Conservation (phyloP, 2,329 filamentous ascomycete genomes). For the Aspergillus udagawae region DNA sequence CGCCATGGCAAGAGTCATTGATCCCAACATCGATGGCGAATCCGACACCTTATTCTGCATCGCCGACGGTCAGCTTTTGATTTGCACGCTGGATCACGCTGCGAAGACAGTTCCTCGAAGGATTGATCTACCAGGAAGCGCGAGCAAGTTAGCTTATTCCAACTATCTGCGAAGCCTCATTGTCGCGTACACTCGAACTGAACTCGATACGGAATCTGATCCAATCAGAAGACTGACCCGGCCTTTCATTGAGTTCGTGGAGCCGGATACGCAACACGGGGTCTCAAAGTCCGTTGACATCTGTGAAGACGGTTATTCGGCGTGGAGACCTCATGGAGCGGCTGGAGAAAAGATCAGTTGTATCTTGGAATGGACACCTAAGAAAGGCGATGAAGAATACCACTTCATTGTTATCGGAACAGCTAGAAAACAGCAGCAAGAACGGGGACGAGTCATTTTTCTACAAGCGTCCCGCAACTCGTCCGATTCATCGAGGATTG, state of each 20-base stretch:
- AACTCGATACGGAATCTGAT: slow-evolving; percentile 21
- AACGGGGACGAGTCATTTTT: slow-evolving; percentile 37
- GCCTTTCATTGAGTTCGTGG: slow-evolving; percentile 37
- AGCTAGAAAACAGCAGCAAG: slow-evolving; percentile 23
- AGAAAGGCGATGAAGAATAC: slow-evolving; percentile 32
- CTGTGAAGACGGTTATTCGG: slow-evolving; percentile 7
- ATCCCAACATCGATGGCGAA: slow-evolving; percentile 22
- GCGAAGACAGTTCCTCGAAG: slow-evolving; percentile 39
- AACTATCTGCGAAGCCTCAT: slow-evolving; percentile 45
- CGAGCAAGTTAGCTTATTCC: slow-evolving; percentile 44
- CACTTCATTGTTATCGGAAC: slow-evolving; percentile 42
- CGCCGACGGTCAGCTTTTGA: slow-evolving; percentile 45
- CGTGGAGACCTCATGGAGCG: slow-evolving; percentile 28
- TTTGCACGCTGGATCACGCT: slow-evolving; percentile 44
- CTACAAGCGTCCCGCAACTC: slow-evolving; percentile 30
- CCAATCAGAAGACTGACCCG: slow-evolving; percentile 30
- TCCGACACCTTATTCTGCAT: slow-evolving; percentile 47
- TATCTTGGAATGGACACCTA: slow-evolving; percentile 40
- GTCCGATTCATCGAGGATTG: slow-evolving; percentile 23
- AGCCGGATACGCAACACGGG: slow-evolving; percentile 30
- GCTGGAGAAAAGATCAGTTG: slow-evolving; percentile 40
- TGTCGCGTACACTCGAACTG: slow-evolving; percentile 41
- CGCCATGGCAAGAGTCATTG: slow-evolving; percentile 28
- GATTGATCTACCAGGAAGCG: slow-evolving; percentile 38
- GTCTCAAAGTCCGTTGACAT: slow-evolving; percentile 10